A percentile compares a stretch with the other conserved stretches of the same genome.
Evolutionary conservation across 106 monocot genomes (phyloP).

Genomic region (Apostasia shenzhenica): DNA sequence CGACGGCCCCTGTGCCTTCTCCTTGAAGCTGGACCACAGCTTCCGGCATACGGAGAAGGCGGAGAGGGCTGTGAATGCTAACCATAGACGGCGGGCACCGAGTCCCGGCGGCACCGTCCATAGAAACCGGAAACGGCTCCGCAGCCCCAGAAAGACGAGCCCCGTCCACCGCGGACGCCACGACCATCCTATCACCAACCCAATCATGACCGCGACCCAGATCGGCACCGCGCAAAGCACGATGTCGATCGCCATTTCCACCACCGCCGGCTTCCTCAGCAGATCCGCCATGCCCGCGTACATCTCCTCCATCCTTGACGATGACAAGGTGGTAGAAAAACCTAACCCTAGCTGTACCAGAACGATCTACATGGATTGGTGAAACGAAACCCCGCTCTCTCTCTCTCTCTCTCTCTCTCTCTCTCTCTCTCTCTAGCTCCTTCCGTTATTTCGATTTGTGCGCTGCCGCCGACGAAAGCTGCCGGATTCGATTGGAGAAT

Average conservation of each 20-base stretch:
- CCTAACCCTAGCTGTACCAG: not conserved
- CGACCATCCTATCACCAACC: constrained; percentile 90
- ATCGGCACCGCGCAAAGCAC: constrained; percentile 87
- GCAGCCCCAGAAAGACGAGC: constrained; percentile 72
- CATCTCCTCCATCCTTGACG: constrained; percentile 38
- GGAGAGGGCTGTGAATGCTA: constrained; percentile 91
- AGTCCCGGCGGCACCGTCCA: constrained; percentile 73
- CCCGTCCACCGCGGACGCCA: constrained; percentile 98
- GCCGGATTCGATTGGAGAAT: no score
- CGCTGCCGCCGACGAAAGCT: no score
- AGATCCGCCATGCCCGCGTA: constrained; percentile 44
- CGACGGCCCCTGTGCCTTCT: constrained; percentile 21
- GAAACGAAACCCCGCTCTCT: not conserved
- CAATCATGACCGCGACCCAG: constrained; percentile 97
- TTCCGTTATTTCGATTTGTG: not conserved
- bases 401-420: not conserved
- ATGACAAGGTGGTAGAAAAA: not conserved
- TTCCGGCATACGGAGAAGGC: constrained; percentile 71
- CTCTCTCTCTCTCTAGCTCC: not conserved
- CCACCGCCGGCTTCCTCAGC: constrained; percentile 62
- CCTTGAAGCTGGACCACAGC: constrained; percentile 54
- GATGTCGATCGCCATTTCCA: constrained; percentile 69
- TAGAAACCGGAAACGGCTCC: constrained; percentile 47
- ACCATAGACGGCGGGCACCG: constrained; percentile 80
- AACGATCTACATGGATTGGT: not conserved